Percentiles rank a stretch among this genome's conserved stretches.
phyloP scores from a whole-genome alignment of 345 rosid genomes.

The Odontarrhena argentea region DNA sequence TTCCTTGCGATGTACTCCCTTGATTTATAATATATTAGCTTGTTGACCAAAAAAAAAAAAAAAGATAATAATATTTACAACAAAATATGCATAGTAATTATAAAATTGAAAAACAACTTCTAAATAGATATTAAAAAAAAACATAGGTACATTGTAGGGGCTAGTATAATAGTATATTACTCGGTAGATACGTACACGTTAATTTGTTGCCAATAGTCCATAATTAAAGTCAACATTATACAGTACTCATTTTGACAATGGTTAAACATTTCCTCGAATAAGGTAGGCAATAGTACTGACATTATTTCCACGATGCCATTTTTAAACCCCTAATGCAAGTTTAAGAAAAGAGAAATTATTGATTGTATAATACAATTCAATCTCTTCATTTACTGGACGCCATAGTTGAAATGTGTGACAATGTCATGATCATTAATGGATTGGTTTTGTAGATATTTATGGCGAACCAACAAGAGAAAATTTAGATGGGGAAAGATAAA shows the following conservation, averaged over 20 bases:
- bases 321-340: slow-evolving; percentile 3
- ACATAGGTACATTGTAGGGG: neutral
- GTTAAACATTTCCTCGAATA: slow-evolving; percentile 13
- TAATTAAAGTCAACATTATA: slow-evolving; percentile 15
- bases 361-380: neutral
- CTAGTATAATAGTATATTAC: neutral
- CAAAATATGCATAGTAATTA: too few relatives aligned
- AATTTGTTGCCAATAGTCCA: slow-evolving; percentile 24
- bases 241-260: slow-evolving; percentile 33
- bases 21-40: too few relatives aligned
- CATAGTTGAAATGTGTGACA: slow-evolving; percentile 27
- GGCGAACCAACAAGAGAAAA: neutral
- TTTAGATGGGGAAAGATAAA: neutral
- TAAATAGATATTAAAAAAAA: too few relatives aligned
- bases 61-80: too few relatives aligned
- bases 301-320: slow-evolving; percentile 22
- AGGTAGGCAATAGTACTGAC: slow-evolving; percentile 6
- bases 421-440: slow-evolving; percentile 7
- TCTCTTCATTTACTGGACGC: slow-evolving; percentile 25
- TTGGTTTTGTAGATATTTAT: neutral
- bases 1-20: too few relatives aligned
- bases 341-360: neutral
- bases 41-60: too few relatives aligned
- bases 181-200: slow-evolving; percentile 34
- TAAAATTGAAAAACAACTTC: too few relatives aligned